Base-by-base conservation (phyloP, 768 basidiomycete genomes). In the Macrocybe gigantea region DNA sequence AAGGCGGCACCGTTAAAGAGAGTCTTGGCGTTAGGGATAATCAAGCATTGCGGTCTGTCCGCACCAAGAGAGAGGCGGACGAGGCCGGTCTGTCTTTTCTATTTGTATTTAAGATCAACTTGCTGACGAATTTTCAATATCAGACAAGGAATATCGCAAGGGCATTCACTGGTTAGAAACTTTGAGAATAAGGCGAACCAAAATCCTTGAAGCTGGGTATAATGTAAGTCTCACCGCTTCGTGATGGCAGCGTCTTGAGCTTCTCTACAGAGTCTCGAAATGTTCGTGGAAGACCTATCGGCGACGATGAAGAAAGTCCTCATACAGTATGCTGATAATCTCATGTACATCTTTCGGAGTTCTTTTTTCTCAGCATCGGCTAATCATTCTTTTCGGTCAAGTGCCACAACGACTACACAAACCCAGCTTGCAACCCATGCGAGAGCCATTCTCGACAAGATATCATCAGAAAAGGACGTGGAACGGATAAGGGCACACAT, bases 151-250 rank as follows among this genome's bases (percentile, higher is more conserved):
- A 50, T 96, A 96, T 59, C 74, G 93, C 29, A 88, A 85, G 54
- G 91, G 82, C 33, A 83, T 96, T 15, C 85, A 95, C 64, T 89
- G 90, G 85, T 68, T 93, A n/a, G 93, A 96, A 69, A 93, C 93
- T 0, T 72, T 95, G 34, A 73, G 93, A 33, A 71, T 95, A 34
- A 78, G 86, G 35, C 75, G 88, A 51, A 82, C 83, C 5, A 95
- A 93, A 64, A 89, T 83, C 35, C 64, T 94, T 33, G 82, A 91
- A 57, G 80, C 82, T 38, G 93, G 88, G 3, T 89, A 87, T 57
- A 88, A 80, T 56, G 92, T 85, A 53, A 53, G 75, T 61, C 22
- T 14, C n/a, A 29, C 34, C 42, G 38, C 9, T n/a, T 22, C 22
- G 22, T 4, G 22, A 22, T 4, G 22, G 22, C 22, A 22, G 7